phyloP scores from a whole-genome alignment of 306 rosid genomes.

The Prunus dulcis region DNA sequence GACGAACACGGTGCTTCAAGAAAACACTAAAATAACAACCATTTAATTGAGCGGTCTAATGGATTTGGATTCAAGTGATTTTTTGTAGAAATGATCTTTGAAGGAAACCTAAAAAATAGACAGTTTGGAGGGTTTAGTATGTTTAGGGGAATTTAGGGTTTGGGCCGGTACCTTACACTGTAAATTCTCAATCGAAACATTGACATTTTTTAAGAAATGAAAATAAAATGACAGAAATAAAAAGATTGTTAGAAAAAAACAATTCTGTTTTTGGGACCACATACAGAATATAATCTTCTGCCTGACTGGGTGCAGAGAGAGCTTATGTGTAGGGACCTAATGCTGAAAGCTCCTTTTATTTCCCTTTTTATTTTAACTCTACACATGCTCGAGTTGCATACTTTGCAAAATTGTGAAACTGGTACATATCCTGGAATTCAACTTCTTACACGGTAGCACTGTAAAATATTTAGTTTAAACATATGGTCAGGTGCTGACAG shows the following conservation, averaged over 20 bases:
- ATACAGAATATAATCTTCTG: background rate
- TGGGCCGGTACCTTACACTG: background rate
- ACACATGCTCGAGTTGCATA: background rate
- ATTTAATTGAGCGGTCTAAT: background rate
- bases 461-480: background rate
- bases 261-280: background rate
- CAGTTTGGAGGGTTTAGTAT: background rate
- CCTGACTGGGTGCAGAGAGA: background rate
- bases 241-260: background rate
- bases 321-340: background rate
- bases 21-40: no score
- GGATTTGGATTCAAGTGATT: background rate
- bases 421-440: background rate
- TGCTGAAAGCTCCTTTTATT: background rate
- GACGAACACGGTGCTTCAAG: no score
- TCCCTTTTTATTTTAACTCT: background rate
- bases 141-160: background rate
- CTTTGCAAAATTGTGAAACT: background rate
- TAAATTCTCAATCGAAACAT: background rate
- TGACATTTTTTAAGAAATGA: background rate
- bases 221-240: background rate
- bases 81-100: no score
- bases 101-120: no score
- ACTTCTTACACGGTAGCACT: background rate
- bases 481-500: constrained; percentile 5